Base-by-base conservation (phyloP, 225 moss, liverwort and hornwort genomes). In the Polytrichum commune region DNA sequence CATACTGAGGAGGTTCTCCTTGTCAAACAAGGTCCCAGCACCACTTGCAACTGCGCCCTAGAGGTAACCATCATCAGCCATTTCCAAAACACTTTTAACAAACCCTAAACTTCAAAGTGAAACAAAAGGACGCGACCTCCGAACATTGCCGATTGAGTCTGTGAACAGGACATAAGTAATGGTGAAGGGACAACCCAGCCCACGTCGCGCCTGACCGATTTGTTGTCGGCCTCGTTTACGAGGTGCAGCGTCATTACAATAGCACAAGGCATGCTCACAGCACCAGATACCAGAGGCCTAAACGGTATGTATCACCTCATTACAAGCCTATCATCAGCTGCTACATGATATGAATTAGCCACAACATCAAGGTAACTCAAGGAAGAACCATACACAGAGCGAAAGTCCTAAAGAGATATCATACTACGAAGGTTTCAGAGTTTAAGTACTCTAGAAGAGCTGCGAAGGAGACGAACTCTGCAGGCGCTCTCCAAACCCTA, bases 161-260 rank as follows among this genome's bases (percentile, higher is more conserved):
- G 54, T 62, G 30, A 16, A 62, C 65, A 75, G 24, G 61, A 70
- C 65, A 66, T 23, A 75, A 76, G 78, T 65, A 82, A 79, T 65
- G 76, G 73, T 23, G 73, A 63, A 81, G 81, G 76, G 81, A 81
- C 53, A 69, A 71, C 76, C 73, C 85, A 79, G 69, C 29, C 76
- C 81, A 69, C 74, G 81, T 82, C 81, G 85, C 79, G 81, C 76
- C 76, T 79, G 85, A 30, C 0, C 70, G 0, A 10, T 0, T 79
- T 62, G 6, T 0, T 81, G 25, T 79, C 63, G 74, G 79, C 81
- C 78, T 13, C 73, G 65, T 67, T 74, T 64, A 78, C 85, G 81
- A 85, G 79, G 71, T 71, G 25, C 25, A 55, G 81, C 63, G 62
- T 85, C 71, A 68, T 85, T 79, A 20, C 78, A 79, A 0, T 26